Conservation (phyloP, 106 monocot genomes). For the Cymbidium sinense region DNA sequence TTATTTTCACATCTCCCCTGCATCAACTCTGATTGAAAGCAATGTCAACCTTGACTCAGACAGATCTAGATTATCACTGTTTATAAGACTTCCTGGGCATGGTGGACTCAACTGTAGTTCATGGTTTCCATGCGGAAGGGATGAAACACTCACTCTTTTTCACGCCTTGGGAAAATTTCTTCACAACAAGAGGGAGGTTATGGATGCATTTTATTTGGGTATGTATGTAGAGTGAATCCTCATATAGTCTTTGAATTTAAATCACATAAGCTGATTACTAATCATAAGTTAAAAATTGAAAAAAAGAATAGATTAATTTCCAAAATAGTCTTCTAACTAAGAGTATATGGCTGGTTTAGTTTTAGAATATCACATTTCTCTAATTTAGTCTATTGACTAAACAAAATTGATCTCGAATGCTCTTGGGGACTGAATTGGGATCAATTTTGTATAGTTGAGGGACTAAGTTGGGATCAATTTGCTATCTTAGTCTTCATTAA, state of each 20-base stretch:
- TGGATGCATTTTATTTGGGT: slow-evolving; percentile 29
- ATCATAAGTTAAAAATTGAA: not conserved
- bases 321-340: too few relatives aligned
- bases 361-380: too few relatives aligned
- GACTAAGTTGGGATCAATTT: too few relatives aligned
- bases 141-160: slow-evolving; percentile 77
- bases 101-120: not conserved
- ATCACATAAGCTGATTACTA: not conserved
- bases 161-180: slow-evolving; percentile 98
- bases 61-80: slow-evolving; percentile 6
- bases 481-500: too few relatives aligned
- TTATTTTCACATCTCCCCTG: slow-evolving; percentile 1
- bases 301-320: too few relatives aligned
- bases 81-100: slow-evolving; percentile 9
- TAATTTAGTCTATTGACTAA: too few relatives aligned
- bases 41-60: slow-evolving; percentile 10
- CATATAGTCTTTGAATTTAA: not conserved
- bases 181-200: slow-evolving; percentile 79
- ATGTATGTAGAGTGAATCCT: slow-evolving; percentile 11
- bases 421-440: too few relatives aligned
- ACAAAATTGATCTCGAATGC: too few relatives aligned
- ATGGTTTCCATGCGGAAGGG: slow-evolving; percentile 52
- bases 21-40: slow-evolving; percentile 3
- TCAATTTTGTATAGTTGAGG: too few relatives aligned
- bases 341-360: too few relatives aligned